Conservation (phyloP, 208 protist species). For the Acanthamoeba lenticulata region DNA sequence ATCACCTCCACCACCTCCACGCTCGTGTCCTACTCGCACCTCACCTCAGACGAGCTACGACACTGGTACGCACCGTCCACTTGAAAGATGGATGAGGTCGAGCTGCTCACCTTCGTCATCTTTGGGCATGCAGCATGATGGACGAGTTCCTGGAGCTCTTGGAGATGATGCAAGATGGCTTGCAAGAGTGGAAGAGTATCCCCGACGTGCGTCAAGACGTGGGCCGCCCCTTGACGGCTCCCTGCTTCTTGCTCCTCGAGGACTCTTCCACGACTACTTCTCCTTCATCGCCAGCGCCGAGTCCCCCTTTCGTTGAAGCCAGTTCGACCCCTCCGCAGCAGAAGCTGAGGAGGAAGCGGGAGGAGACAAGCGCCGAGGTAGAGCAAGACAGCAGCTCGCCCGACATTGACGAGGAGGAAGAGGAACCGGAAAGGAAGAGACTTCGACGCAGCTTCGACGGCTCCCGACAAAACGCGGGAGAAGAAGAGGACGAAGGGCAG, state of each 20-base stretch:
- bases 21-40: neutral
- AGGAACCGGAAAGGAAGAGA: neutral
- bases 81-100: too few relatives aligned
- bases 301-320: too few relatives aligned
- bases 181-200: neutral
- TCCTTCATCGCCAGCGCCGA: too few relatives aligned
- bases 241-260: neutral
- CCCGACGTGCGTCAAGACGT: neutral
- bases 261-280: too few relatives aligned
- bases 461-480: too few relatives aligned
- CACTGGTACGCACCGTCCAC: neutral
- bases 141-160: constrained; percentile 5
- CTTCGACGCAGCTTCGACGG: too few relatives aligned
- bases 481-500: neutral
- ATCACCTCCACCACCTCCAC: too few relatives aligned
- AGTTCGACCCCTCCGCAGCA: too few relatives aligned
- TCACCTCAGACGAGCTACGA: neutral
- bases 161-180: neutral
- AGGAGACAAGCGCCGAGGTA: too few relatives aligned
- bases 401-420: neutral
- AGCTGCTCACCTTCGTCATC: neutral
- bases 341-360: too few relatives aligned
- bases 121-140: neutral
- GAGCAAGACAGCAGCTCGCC: too few relatives aligned
- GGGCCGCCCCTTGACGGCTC: neutral